A percentile compares a stretch with the other conserved stretches of the same genome.
phyloP scores from a whole-genome alignment of 176 grass and related monocot genomes.

The Zea mays region DNA sequence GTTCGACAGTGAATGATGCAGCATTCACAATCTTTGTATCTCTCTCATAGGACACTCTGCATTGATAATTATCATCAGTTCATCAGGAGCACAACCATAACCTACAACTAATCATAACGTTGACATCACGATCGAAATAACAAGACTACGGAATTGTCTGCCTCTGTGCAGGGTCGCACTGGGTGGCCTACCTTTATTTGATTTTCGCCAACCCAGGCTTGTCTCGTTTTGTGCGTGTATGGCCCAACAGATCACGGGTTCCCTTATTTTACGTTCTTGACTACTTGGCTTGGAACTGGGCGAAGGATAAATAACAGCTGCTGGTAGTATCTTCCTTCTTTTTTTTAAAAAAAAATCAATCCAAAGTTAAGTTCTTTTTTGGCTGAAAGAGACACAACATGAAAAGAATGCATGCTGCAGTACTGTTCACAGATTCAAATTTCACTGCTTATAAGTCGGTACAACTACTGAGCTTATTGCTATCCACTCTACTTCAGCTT shows the following conservation, averaged over 20 bases:
- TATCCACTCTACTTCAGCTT: background rate
- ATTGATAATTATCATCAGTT: no score
- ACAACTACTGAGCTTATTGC: background rate
- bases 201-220: conserved; percentile 14
- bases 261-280: background rate
- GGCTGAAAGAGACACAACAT: background rate
- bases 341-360: no score
- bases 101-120: no score
- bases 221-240: conserved; percentile 32
- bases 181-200: conserved; percentile 41
- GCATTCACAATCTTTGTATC: no score
- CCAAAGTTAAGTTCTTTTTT: background rate
- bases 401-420: background rate
- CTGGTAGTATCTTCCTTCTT: background rate
- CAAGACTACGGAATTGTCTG: conserved; percentile 24
- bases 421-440: background rate
- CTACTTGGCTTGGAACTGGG: background rate
- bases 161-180: conserved; percentile 12
- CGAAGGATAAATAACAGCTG: background rate
- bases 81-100: no score
- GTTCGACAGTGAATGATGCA: no score
- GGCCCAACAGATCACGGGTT: conserved; percentile 46
- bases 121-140: conserved; percentile 33
- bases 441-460: background rate
- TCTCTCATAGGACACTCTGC: no score